Percentiles rank a stretch among this genome's conserved stretches.
Conservation (phyloP, 2,329 filamentous ascomycete genomes). For the Byssochlamys sp. region DNA sequence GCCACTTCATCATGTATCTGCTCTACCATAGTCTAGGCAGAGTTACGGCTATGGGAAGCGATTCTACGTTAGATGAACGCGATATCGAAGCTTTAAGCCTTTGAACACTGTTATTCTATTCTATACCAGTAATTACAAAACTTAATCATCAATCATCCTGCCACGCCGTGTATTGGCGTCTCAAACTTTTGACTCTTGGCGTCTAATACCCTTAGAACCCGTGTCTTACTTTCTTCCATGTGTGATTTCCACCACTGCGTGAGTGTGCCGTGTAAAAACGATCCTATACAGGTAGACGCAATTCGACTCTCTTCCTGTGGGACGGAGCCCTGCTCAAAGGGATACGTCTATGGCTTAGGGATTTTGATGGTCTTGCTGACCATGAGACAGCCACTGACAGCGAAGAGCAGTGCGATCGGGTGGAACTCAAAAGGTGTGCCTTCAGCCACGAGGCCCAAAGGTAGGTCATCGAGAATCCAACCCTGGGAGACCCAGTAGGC, state of each 20-base stretch:
- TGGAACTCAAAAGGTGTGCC: conserved; percentile 73
- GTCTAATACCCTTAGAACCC: background rate
- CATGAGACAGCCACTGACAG: conserved; percentile 88
- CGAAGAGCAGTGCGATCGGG: conserved; percentile 68
- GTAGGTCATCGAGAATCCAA: conserved; percentile 71
- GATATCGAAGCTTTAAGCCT: background rate
- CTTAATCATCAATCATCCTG: background rate
- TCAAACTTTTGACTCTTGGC: background rate
- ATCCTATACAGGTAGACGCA: background rate
- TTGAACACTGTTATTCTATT: background rate
- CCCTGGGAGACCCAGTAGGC: conserved; percentile 76
- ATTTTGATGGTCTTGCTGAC: conserved; percentile 90
- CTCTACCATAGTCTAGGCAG: no score
- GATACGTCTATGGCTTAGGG: conserved; percentile 58
- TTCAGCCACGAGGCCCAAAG: conserved; percentile 58
- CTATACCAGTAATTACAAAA: background rate
- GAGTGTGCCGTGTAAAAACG: background rate
- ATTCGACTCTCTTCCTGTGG: background rate
- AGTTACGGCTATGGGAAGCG: no score
- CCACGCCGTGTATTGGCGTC: background rate
- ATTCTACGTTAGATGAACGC: no score
- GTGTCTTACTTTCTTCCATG: background rate
- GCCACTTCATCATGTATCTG: background rate
- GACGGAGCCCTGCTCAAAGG: background rate
- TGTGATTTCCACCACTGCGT: background rate